phyloP scores from a whole-genome alignment of 2,329 filamentous ascomycete species.

The Knoxdaviesia capensis region DNA sequence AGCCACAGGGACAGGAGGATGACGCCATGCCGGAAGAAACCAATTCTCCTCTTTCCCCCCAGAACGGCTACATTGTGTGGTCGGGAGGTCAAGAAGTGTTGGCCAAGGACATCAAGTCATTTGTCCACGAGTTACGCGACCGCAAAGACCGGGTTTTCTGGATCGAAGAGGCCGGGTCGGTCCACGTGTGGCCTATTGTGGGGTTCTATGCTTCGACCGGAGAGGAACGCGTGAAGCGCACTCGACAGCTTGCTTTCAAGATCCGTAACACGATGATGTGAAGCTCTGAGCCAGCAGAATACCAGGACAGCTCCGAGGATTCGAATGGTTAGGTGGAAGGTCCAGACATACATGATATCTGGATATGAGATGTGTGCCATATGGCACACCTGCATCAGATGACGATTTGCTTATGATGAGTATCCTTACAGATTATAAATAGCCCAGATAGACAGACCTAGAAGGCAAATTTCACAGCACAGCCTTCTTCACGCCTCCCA shows the following conservation, averaged over 20 bases:
- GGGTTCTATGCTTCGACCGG: conserved; percentile 16
- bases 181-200: conserved; percentile 72
- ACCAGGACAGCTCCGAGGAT: too few species aligned
- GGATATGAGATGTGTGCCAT: too few species aligned
- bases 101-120: conserved; percentile 42
- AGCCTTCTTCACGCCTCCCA: too few species aligned
- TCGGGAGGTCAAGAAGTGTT: conserved; percentile 67
- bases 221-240: too few species aligned
- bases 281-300: too few species aligned
- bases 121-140: conserved; percentile 16
- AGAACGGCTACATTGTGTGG: conserved; percentile 45
- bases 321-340: too few species aligned
- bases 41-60: conserved; percentile 41
- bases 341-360: too few species aligned
- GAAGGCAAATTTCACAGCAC: conserved; percentile 1
- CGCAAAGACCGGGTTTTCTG: conserved; percentile 29
- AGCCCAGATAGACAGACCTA: background rate
- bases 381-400: too few species aligned
- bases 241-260: too few species aligned
- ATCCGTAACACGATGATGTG: too few species aligned
- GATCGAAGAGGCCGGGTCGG: conserved; percentile 41
- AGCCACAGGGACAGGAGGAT: background rate
- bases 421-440: background rate
- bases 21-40: conserved; percentile 10
- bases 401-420: too few species aligned